These are phyloP conservation scores for Rhynchosporium agropyri DNA, from an alignment of 2,329 filamentous ascomycete species.

Conservation along the genomic window DNA sequence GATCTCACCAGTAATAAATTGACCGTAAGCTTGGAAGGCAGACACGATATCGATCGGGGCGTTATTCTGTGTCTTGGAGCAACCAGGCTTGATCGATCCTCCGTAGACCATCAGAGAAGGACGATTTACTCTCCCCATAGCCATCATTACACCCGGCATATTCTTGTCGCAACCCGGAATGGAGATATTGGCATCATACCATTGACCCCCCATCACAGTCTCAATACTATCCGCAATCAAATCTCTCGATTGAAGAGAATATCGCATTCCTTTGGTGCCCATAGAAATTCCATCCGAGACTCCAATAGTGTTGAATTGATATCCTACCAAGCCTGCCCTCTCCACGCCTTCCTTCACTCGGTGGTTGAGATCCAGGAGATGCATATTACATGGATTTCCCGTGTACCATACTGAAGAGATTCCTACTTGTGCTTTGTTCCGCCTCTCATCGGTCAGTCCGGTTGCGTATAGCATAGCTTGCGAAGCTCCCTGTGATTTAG, in stretches of 20 bases:
- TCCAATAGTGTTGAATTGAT: slow-evolving; percentile 99
- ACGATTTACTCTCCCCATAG: slow-evolving; percentile 92
- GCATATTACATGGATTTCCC: slow-evolving; percentile 99
- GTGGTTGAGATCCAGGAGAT: slow-evolving; percentile 75
- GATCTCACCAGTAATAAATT: slow-evolving; percentile 91
- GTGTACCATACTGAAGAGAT: slow-evolving; percentile 98
- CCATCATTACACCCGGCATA: slow-evolving; percentile 91
- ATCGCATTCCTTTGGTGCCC: slow-evolving; percentile 97
- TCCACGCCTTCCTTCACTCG: slow-evolving; percentile 64
- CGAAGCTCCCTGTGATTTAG: slow-evolving; percentile 96
- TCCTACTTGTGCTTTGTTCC: slow-evolving; percentile 96
- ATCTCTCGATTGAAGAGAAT: slow-evolving; percentile 90
- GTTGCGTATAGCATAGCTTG: slow-evolving; percentile 99
- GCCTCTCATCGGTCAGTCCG: slow-evolving; percentile 80
- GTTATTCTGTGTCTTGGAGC: slow-evolving; percentile 72
- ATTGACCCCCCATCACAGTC: slow-evolving; percentile 98
- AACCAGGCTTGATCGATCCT: slow-evolving; percentile 90
- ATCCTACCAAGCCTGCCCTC: slow-evolving; percentile 80
- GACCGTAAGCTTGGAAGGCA: slow-evolving; percentile 96
- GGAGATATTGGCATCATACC: slow-evolving; percentile 97
- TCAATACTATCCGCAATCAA: slow-evolving; percentile 98
- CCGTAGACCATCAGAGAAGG: slow-evolving; percentile 98
- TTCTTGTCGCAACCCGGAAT: slow-evolving; percentile 99
- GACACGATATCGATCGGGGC: slow-evolving; percentile 89
- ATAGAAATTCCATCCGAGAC: slow-evolving; percentile 98